Conservation (phyloP, 106 monocot species). For the Acorus calamus region DNA sequence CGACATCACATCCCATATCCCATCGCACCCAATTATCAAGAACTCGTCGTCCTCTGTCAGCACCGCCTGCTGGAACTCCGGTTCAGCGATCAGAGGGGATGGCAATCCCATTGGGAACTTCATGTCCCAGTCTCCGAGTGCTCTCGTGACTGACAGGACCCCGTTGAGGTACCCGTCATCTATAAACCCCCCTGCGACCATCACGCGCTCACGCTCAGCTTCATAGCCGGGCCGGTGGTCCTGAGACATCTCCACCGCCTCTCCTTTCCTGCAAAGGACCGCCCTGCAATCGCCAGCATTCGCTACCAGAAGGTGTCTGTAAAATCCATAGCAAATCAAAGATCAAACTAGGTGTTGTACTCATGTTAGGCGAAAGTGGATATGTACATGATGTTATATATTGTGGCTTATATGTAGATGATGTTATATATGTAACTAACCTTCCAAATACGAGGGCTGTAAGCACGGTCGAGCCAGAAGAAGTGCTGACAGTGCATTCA, state of each 20-base stretch:
- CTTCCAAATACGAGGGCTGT: conserved; percentile 60
- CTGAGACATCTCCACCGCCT: conserved; percentile 48
- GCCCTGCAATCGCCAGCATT: conserved; percentile 68
- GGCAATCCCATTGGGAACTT: conserved; percentile 26
- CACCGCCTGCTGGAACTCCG: conserved; percentile 27
- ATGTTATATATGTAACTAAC: conserved; percentile 18
- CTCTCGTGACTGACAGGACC: conserved; percentile 42
- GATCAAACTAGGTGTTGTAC: no score
- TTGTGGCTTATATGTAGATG: no score
- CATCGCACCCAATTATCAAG: conserved; percentile 61
- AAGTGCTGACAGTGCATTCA: conserved; percentile 39
- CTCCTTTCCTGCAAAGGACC: conserved; percentile 40
- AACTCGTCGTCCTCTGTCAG: conserved; percentile 60
- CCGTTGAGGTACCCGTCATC: conserved; percentile 69
- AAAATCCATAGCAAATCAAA: not conserved
- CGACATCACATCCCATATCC: conserved; percentile 69
- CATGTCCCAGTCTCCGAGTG: conserved; percentile 64
- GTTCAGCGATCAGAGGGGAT: conserved; percentile 49
- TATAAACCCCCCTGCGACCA: conserved; percentile 35
- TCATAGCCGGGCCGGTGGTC: conserved; percentile 41
- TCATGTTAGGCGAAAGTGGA: no score
- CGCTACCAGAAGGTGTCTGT: conserved; percentile 45
- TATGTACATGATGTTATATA: no score
- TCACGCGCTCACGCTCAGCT: conserved; percentile 30
- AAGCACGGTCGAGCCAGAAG: conserved; percentile 72